Evolutionary conservation across 2,329 filamentous ascomycete species (phyloP).

Genomic region (Sarocladiaceae sp.): DNA sequence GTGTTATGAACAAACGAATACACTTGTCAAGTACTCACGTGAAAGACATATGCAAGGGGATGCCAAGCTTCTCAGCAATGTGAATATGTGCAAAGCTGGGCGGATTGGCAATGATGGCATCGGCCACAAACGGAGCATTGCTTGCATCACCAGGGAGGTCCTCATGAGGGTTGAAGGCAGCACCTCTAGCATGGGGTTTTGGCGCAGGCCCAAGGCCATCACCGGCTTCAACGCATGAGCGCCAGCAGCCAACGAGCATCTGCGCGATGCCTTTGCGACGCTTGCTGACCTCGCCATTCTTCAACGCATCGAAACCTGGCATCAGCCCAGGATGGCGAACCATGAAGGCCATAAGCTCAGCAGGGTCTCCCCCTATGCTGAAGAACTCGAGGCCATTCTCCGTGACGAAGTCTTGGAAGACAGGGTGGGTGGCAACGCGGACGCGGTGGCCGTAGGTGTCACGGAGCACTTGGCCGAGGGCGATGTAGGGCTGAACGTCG

Average conservation of each 20-base stretch:
- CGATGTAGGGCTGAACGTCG: conserved; percentile 71
- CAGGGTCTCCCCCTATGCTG: conserved; percentile 68
- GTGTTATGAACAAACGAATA: too few relatives aligned
- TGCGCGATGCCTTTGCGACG: conserved; percentile 68
- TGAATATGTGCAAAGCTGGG: conserved; percentile 73
- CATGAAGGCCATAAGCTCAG: conserved; percentile 82
- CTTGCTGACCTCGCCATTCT: conserved; percentile 69
- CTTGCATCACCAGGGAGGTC: conserved; percentile 33
- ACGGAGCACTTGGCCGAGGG: conserved; percentile 59
- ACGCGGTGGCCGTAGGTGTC: conserved; percentile 64
- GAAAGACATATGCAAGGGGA: conserved; percentile 82
- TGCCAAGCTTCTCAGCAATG: conserved; percentile 66
- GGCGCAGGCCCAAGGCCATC: conserved; percentile 52
- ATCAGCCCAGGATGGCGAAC: conserved; percentile 82
- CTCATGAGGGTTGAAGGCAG: conserved; percentile 34
- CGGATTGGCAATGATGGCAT: conserved; percentile 73
- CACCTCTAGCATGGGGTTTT: conserved; percentile 38
- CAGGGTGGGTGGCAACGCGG: conserved; percentile 65
- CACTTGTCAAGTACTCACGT: conserved; percentile 58
- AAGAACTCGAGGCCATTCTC: conserved; percentile 71
- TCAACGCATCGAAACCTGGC: conserved; percentile 72
- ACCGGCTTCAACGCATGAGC: conserved; percentile 74
- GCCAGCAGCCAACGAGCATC: conserved; percentile 81
- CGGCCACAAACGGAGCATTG: conserved; percentile 68
- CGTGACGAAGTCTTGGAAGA: conserved; percentile 62